phyloP scores from a whole-genome alignment of 2,329 filamentous ascomycete species.

The Fusarium clavum region DNA sequence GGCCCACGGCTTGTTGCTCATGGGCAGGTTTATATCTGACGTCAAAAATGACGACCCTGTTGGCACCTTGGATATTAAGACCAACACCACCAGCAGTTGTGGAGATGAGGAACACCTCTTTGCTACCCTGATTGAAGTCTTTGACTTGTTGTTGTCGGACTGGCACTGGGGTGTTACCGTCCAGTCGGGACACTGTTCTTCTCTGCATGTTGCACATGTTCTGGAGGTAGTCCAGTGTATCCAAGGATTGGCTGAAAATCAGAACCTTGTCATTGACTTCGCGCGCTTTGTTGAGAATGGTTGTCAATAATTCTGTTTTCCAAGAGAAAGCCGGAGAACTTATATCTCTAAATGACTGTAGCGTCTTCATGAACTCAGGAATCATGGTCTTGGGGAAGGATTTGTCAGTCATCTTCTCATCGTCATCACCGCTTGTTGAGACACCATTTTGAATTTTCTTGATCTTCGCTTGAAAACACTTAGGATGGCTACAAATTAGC shows the following conservation, averaged over 20 bases:
- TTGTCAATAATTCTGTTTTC: constrained; percentile 74
- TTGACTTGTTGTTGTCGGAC: constrained; percentile 73
- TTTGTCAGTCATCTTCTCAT: constrained; percentile 5
- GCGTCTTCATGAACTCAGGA: constrained; percentile 51
- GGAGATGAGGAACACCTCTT: constrained; percentile 81
- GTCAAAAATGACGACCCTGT: constrained; percentile 88
- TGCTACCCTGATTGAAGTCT: constrained; percentile 70
- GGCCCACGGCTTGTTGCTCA: constrained; percentile 88
- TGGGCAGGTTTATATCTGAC: constrained; percentile 82
- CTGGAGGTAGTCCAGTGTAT: constrained; percentile 76
- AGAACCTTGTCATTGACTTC: constrained; percentile 77
- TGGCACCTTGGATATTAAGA: constrained; percentile 85
- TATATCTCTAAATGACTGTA: constrained; percentile 53
- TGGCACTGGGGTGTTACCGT: constrained; percentile 70
- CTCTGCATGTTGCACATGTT: constrained; percentile 62
- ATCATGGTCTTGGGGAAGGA: constrained; percentile 47
- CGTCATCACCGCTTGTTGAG: background rate
- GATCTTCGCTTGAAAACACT: constrained; percentile 56
- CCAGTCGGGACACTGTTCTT: constrained; percentile 69
- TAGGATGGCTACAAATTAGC: constrained; percentile 65
- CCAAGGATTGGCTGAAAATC: constrained; percentile 80
- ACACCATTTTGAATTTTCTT: constrained; percentile 22
- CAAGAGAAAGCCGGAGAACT: constrained; percentile 68
- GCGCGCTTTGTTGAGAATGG: constrained; percentile 75
- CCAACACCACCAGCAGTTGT: constrained; percentile 85